Base-by-base conservation (phyloP, 495 filamentous ascomycete species). In the Aspergillus biplanus region DNA sequence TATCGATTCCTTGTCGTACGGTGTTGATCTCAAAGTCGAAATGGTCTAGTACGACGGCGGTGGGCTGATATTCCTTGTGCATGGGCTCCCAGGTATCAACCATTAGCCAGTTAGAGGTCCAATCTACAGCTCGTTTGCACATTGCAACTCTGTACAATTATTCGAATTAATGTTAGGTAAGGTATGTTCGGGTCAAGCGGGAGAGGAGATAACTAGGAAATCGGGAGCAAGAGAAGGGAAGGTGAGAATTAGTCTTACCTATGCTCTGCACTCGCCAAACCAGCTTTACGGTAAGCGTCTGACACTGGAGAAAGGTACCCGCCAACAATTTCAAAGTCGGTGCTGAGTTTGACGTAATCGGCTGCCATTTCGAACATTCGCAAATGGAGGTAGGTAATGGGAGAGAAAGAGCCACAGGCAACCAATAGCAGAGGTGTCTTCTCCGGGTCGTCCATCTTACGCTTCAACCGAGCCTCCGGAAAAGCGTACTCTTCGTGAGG, bases 311-410 rank as follows among this genome's bases (percentile, higher is more conserved):
- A 90, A 50, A 96, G 76, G 73, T 93, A 96, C 21, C 90, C 92
- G 42, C 89, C 92, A 33, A 96, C 81, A 16, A 97, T 83, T 73
- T 97, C 93, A 71, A 89, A 97, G 35, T 92, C 82, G 44, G 91
- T 92, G 77, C 88, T 91, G 75, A 93, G 88, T 56, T 87, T 86
- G 65, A 87, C 87, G 75, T 89, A 91, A 79, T 94, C 90, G 68
- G 86, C 84, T 3, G 91, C 91, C 89, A 94, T 92, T 67, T 96
- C 93, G 70, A 96, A 96, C 92, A 97, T 94, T 71, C 92, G 91
- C 57, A 97, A 82, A 73, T 97, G 92, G 34, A 97, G 85, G 74
- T 89, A 92, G 33, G 92, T 96, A 59, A 79, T 77, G 16, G 92
- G 93, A 4, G 87, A 91, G 78, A 96, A 97, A 52, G 90, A 94